Conservation (phyloP, 306 rosid genomes). For the Citrullus mucosospermus region DNA sequence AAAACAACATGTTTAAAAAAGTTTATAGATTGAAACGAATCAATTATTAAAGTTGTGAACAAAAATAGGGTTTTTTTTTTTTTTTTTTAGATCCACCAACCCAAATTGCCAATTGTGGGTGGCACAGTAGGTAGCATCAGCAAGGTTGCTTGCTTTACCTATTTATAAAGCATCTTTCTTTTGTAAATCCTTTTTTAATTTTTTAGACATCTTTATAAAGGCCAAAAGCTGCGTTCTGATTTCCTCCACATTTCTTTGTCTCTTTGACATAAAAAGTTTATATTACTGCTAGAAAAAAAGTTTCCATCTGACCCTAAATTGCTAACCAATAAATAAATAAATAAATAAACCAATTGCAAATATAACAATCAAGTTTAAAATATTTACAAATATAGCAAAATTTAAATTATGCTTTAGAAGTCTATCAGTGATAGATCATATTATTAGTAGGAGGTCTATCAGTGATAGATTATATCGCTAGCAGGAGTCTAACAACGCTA, state of each 20-base stretch:
- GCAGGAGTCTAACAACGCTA: too few species aligned
- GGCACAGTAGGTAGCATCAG: constrained; percentile 14
- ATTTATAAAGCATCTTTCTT: constrained; percentile 22
- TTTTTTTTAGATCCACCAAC: constrained; percentile 1
- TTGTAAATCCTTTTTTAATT: constrained; percentile 1
- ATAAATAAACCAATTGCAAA: too few species aligned
- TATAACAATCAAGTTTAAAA: too few species aligned
- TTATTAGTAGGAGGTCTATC: too few species aligned
- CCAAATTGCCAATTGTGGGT: constrained; percentile 21
- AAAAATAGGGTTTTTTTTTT: not conserved
- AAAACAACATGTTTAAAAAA: not conserved
- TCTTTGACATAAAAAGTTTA: not conserved
- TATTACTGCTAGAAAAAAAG: not conserved
- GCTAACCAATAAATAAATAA: too few species aligned
- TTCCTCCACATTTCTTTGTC: constrained; percentile 3
- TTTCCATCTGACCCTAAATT: too few species aligned
- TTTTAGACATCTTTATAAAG: not conserved
- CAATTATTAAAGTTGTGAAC: not conserved
- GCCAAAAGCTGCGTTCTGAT: not conserved
- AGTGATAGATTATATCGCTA: too few species aligned
- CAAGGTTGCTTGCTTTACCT: not conserved
- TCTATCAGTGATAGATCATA: too few species aligned
- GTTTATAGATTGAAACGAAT: not conserved
- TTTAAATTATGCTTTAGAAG: too few species aligned
- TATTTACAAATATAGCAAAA: too few species aligned